phyloP scores from a whole-genome alignment of 176 grass and related monocot species.

The Carex parvula region DNA sequence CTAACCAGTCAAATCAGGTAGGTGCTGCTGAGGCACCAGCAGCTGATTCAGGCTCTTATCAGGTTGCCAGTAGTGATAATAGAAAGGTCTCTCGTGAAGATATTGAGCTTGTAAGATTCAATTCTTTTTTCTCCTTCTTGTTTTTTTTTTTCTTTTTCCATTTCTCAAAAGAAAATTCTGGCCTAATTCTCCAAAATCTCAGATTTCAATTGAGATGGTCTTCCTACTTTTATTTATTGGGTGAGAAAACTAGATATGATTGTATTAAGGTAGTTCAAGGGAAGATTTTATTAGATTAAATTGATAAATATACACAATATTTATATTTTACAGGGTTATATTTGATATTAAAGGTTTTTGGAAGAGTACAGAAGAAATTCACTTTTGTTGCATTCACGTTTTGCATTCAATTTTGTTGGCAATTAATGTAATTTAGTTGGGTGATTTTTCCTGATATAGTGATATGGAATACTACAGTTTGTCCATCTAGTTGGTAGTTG shows the following conservation, averaged over 20 bases:
- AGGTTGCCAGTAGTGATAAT: slow-evolving; percentile 62
- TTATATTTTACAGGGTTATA: neutral
- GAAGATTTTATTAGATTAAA: neutral
- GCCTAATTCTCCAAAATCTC: neutral
- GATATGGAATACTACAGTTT: neutral
- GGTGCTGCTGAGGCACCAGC: slow-evolving; percentile 47
- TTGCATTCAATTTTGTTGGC: neutral
- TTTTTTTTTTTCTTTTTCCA: neutral
- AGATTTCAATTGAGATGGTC: neutral
- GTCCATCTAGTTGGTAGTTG: neutral
- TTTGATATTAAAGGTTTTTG: slow-evolving; percentile 10
- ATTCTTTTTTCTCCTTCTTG: neutral
- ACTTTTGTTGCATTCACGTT: neutral
- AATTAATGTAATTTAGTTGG: neutral
- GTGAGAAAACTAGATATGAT: neutral
- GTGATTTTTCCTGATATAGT: neutral
- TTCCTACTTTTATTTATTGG: neutral
- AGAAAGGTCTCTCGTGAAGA: slow-evolving; percentile 93
- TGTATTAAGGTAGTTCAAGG: neutral
- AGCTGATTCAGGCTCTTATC: slow-evolving; percentile 58
- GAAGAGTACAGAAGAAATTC: neutral
- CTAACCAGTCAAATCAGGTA: slow-evolving; percentile 50
- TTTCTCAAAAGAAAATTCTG: slow-evolving; percentile 1
- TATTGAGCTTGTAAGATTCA: slow-evolving; percentile 80
- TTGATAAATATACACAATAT: neutral